These are phyloP conservation scores for Naganishia liquefaciens DNA, from an alignment of 1,284 basidiomycete genomes.

Conservation along the genomic window DNA sequence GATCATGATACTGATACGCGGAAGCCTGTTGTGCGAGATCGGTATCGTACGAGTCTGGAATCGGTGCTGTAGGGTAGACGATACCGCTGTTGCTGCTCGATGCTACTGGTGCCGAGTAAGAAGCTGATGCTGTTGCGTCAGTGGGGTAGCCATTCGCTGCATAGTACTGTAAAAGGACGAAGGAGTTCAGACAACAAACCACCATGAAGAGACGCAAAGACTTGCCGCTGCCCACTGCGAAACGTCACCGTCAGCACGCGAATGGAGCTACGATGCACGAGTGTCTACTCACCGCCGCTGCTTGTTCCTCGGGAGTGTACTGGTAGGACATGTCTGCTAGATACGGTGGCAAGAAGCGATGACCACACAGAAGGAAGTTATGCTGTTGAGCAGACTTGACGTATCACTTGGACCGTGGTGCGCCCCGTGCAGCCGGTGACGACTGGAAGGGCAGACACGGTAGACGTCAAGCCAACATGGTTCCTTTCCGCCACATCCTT, in stretches of 20 bases:
- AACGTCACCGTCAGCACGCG: neutral
- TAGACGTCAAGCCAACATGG: neutral
- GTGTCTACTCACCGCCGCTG: conserved; percentile 43
- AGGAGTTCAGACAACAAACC: conserved; percentile 2
- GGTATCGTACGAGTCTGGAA: conserved; percentile 35
- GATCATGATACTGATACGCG: conserved; percentile 39
- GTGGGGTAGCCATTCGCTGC: conserved; percentile 52
- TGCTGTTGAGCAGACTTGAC: neutral
- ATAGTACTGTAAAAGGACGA: conserved; percentile 47
- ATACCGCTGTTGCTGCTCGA: conserved; percentile 26
- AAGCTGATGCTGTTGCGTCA: conserved; percentile 31
- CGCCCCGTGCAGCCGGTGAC: neutral
- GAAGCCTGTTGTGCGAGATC: conserved; percentile 43
- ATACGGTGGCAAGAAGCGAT: neutral
- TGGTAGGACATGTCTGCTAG: conserved; percentile 9
- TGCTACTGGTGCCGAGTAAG: conserved; percentile 11
- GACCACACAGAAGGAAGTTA: neutral
- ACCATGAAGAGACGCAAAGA: conserved; percentile 16
- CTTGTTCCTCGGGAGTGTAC: conserved; percentile 42
- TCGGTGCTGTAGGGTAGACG: neutral
- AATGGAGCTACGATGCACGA: neutral
- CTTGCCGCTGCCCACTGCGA: conserved; percentile 47
- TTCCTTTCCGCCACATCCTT: neutral
- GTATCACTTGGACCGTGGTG: neutral
- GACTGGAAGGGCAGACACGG: neutral